Evolutionary conservation across 2,329 filamentous ascomycete species (phyloP), one percentile per base, ranked within the genome.

Genomic region (Gaeumannomyces tritici): DNA sequence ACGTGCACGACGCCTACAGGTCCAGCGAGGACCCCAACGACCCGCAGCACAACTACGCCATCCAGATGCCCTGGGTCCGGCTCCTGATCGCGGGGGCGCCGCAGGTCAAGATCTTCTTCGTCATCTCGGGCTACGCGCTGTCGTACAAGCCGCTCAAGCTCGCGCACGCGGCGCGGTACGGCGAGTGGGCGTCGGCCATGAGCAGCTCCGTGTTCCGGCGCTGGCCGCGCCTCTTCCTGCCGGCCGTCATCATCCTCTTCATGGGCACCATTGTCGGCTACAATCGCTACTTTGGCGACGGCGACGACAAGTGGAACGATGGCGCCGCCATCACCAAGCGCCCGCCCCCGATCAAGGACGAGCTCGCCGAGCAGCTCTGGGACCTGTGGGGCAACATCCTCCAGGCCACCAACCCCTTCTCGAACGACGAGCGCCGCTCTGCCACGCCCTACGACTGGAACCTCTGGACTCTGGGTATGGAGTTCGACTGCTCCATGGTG

Each of bases 351-450:
- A 61, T 31, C 9, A 33, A 51, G 6, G 63, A 42, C 2, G 24
- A 60, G 0, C 35, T 67, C 0, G 15, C 42, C 21, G 61, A 21
- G 12, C 65, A 66, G 63, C 27, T 67, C 33, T 27, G 21, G 26
- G 9, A 9, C 54, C 56, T 64, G 61, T 67, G 63, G 64, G 35
- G 54, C 18, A 62, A 62, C 28, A 42, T 66, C 3, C 15, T 62
- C 1, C 12, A 29, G 18, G 51, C 67, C 4, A 61, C 62, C 13
- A 60, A 64, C 64, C 67, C 62, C 24, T 27, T 68, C 26, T 83
- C 70, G 79, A 84, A 81, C 0, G 82, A 84, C 63, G 82, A 84
- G 71, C 64, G 65, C 56, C 62, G 64, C 28, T 33, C 60, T 26
- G 55, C 31, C 26, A 67, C 64, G 54, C 62, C 58, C 31, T 75